These are phyloP conservation scores for Xylaria sp. DNA, from an alignment of 2,329 filamentous ascomycete genomes.

Conservation along the genomic window DNA sequence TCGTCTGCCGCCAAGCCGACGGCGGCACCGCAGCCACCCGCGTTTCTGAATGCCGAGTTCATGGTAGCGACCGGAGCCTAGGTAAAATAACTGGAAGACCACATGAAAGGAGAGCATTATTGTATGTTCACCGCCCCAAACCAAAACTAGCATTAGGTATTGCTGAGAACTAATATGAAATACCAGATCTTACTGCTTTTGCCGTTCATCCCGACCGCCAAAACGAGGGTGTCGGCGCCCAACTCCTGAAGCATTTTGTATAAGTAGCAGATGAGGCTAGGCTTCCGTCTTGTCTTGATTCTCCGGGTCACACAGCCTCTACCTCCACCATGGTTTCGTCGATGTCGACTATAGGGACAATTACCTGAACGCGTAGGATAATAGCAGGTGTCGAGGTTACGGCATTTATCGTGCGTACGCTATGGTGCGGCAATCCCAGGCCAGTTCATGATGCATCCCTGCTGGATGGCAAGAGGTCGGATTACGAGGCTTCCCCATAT, in stretches of 20 bases:
- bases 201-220: constrained; percentile 15
- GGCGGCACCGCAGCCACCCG: constrained; percentile 3
- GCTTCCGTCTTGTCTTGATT: constrained; percentile 21
- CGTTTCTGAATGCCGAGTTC: constrained; percentile 22
- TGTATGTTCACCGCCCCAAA: background rate
- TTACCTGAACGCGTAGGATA: constrained; percentile 21
- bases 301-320: constrained; percentile 21
- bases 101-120: constrained; percentile 22
- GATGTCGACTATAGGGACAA: constrained; percentile 21
- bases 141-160: background rate
- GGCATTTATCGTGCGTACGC: constrained; percentile 24
- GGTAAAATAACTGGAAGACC: constrained; percentile 10
- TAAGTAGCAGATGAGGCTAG: constrained; percentile 17
- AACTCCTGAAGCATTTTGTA: constrained; percentile 18
- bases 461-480: no score
- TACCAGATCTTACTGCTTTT: constrained; percentile 20
- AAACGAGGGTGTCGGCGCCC: constrained; percentile 19
- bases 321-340: constrained; percentile 18
- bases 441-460: background rate
- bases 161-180: background rate
- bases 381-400: constrained; percentile 15
- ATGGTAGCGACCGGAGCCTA: constrained; percentile 13
- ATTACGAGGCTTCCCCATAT: no score
- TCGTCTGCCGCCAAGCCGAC: background rate
- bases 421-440: constrained; percentile 15